Evolutionary conservation across 352 stramenopile genomes (phyloP), one percentile per base, ranked within the genome.

Genomic region (Phytophthora sansomeana): DNA sequence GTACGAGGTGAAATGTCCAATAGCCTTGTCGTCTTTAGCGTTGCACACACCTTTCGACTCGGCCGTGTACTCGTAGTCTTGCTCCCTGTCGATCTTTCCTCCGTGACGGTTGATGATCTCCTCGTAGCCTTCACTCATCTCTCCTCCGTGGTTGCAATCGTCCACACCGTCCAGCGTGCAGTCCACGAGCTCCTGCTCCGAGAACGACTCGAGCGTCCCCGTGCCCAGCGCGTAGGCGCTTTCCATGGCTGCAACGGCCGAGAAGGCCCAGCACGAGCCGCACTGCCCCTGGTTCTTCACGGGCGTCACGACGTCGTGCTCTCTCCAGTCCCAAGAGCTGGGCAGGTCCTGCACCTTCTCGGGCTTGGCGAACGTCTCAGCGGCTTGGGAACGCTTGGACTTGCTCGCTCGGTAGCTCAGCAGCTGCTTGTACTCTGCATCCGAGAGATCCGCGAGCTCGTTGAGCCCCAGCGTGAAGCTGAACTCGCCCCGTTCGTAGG

Each of bases 181-280:
- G 78, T 98, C 96, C 39, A 99, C 90, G 10, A 99, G 90, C 57
- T 99, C 89, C 78, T 99, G 98, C 77, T 99, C 98, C 29, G 94
- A 99, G 17, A 99, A 80, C 46, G 80, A 90, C 17, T 96, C 72
- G 1, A 99, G 86, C 57, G 89, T 89, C 26, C 91, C 90, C 32
- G 73, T 98, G 19, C 94, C 81, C 19, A 99, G 81, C 63, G 94
- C 98, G 52, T 98, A 93, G 24, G 93, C 95, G 9, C 97, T 96
- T 81, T 99, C 98, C 58, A 99, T 96, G 2, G 96, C 91, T 13
- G 97, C 98, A 5, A 97, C 99, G 4, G 98, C 93, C 9, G 96
- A 98, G 59, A 99, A 98, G 7, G 96, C 95, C 97, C 97, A 99
- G 84, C 97, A 99, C 43, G 96, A 98, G 17, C 96, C 96, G 58